These are phyloP conservation scores for Tulasnella sp. DNA, from an alignment of 768 basidiomycete genomes.

Conservation along the genomic window DNA sequence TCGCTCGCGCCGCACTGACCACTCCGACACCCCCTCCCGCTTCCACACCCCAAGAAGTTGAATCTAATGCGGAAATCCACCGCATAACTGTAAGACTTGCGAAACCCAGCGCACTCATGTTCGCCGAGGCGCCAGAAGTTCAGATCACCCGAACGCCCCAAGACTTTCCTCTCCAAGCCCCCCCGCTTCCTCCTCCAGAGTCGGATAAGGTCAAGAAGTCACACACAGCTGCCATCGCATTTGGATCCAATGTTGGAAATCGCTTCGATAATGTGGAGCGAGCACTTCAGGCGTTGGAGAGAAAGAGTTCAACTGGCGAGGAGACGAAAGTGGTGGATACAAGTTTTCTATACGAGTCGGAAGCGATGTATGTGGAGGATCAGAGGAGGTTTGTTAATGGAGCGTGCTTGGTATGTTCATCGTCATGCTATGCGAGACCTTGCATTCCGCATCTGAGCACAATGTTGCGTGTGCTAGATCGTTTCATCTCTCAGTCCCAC, in stretches of 20 bases:
- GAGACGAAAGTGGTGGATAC: conserved; percentile 50
- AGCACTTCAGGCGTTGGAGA: conserved; percentile 65
- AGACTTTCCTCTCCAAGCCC: conserved; percentile 16
- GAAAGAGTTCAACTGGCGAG: too few relatives aligned
- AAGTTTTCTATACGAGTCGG: conserved; percentile 85
- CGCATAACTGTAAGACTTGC: conserved; percentile 44
- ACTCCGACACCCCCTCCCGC: too few relatives aligned
- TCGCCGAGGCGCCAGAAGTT: conserved; percentile 55
- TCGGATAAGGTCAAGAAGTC: background rate
- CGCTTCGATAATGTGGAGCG: conserved; percentile 69
- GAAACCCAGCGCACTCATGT: conserved; percentile 62
- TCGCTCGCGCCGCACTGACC: conserved; percentile 40
- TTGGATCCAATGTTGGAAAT: conserved; percentile 90
- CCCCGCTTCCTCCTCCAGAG: background rate
- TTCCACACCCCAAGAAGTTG: too few relatives aligned
- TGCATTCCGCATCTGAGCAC: too few relatives aligned
- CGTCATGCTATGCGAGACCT: background rate
- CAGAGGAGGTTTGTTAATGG: conserved; percentile 86
- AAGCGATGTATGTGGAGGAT: conserved; percentile 91
- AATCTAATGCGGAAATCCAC: background rate
- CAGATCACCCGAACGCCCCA: conserved; percentile 38
- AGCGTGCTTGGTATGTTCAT: conserved; percentile 63
- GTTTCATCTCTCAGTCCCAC: conserved; percentile 60
- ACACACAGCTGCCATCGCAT: conserved; percentile 53
- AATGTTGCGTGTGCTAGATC: conserved; percentile 34